Evolutionary conservation across 495 filamentous ascomycete genomes (phyloP).

Genomic region (Alectoria sarmentosa): DNA sequence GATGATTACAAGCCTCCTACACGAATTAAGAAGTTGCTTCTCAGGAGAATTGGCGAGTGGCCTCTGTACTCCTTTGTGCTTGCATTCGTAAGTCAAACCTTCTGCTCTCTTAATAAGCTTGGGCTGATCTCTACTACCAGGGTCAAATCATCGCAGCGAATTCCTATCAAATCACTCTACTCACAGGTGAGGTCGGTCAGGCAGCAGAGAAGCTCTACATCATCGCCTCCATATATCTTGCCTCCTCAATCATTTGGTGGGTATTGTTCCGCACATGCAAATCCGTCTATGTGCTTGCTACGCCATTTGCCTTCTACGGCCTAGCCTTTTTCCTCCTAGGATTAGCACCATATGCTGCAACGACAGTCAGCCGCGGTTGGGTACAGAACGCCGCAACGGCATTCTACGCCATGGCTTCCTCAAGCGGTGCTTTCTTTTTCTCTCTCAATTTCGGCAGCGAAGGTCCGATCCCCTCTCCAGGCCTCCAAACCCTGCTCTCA

Average conservation of each 20-base stretch:
- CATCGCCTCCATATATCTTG: constrained; percentile 55
- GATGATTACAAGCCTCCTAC: constrained; percentile 58
- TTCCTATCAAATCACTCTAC: constrained; percentile 61
- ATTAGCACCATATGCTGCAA: constrained; percentile 39
- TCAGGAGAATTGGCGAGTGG: constrained; percentile 53
- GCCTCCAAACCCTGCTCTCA: neutral
- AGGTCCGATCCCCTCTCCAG: constrained; percentile 27
- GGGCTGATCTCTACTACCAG: constrained; percentile 10
- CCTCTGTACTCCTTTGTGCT: constrained; percentile 65
- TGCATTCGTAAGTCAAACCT: constrained; percentile 39
- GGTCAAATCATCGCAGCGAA: constrained; percentile 62
- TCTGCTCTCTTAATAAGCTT: neutral
- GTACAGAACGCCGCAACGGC: constrained; percentile 53
- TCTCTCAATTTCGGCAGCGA: constrained; percentile 62
- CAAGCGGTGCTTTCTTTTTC: constrained; percentile 55
- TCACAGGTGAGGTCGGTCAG: constrained; percentile 53
- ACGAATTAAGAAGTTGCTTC: constrained; percentile 50
- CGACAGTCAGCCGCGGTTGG: constrained; percentile 37
- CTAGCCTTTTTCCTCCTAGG: constrained; percentile 55
- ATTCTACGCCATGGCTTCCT: constrained; percentile 53
- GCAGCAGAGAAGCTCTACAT: constrained; percentile 56
- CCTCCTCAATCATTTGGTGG: constrained; percentile 57
- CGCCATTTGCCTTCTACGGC: constrained; percentile 53
- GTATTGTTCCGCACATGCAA: constrained; percentile 48
- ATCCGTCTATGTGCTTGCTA: constrained; percentile 49